These are phyloP conservation scores for Sporisorium exsertum DNA, from an alignment of 1,284 basidiomycete genomes.

Conservation along the genomic window DNA sequence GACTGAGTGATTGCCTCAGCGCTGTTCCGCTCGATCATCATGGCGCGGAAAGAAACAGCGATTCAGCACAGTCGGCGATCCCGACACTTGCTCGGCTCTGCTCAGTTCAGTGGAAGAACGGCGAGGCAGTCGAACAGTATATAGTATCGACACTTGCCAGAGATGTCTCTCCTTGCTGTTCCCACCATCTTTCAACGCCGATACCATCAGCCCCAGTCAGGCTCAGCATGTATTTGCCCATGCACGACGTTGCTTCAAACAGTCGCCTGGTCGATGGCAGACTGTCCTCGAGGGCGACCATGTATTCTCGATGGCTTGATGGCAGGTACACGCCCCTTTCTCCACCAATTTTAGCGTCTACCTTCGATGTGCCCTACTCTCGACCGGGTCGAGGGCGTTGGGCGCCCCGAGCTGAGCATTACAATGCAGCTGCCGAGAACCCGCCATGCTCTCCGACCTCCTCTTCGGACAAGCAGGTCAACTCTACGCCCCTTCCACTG, in stretches of 20 bases:
- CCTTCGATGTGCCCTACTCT: not conserved
- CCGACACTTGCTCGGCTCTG: slow-evolving; percentile 1
- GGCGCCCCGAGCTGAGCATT: not conserved
- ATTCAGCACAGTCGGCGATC: not conserved
- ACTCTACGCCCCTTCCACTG: not conserved
- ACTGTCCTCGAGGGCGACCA: slow-evolving; percentile 2
- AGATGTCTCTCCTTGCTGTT: not conserved
- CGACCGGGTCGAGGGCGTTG: not conserved
- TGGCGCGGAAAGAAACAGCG: not conserved
- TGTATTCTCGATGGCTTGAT: slow-evolving; percentile 15
- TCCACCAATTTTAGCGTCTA: not conserved
- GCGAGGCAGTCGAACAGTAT: not conserved
- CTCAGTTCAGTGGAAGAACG: not conserved
- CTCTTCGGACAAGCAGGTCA: not conserved
- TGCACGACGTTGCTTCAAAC: not conserved
- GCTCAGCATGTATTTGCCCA: slow-evolving; percentile 1
- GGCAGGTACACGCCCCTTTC: slow-evolving; percentile 5
- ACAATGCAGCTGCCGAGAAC: not conserved
- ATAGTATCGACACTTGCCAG: not conserved
- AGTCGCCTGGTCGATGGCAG: not conserved
- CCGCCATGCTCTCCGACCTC: not conserved
- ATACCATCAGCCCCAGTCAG: not conserved
- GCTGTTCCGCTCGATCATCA: not conserved
- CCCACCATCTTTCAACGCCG: not conserved
- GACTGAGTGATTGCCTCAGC: not conserved